Evolutionary conservation across 495 filamentous ascomycete genomes (phyloP).

Genomic region (Xylaria curta): DNA sequence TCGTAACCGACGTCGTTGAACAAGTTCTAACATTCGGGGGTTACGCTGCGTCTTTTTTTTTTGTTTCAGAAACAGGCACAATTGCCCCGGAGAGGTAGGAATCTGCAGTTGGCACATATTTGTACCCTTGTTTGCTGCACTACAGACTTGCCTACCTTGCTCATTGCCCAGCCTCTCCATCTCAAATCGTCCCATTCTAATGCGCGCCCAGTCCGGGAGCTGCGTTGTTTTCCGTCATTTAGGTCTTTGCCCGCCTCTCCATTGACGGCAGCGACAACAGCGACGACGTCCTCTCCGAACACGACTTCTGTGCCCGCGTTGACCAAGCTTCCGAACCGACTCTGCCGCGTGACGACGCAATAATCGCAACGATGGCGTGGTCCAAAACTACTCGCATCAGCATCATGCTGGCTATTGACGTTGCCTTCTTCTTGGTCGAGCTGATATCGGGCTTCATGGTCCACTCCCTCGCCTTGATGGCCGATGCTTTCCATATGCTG

Average conservation of each 20-base stretch:
- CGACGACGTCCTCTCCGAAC: slow-evolving; percentile 9
- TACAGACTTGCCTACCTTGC: neutral
- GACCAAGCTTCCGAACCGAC: slow-evolving; percentile 5
- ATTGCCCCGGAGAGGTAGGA: neutral
- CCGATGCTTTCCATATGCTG: slow-evolving; percentile 98
- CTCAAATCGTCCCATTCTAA: slow-evolving; percentile 3
- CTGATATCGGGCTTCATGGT: slow-evolving; percentile 83
- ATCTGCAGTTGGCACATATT: neutral
- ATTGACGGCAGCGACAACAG: neutral
- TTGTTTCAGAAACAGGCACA: neutral
- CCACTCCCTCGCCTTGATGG: slow-evolving; percentile 89
- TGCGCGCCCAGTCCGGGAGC: neutral
- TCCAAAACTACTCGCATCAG: slow-evolving; percentile 92
- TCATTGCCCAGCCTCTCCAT: slow-evolving; percentile 4
- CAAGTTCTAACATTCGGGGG: neutral
- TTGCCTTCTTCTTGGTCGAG: slow-evolving; percentile 88
- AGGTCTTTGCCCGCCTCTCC: neutral
- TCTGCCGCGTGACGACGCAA: neutral
- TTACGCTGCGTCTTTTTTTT: neutral
- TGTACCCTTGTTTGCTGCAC: neutral
- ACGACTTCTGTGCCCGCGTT: slow-evolving; percentile 3
- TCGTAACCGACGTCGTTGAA: neutral
- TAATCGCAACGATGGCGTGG: slow-evolving; percentile 69
- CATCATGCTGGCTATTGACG: slow-evolving; percentile 90
- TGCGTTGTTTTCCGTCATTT: neutral